A percentile compares a stretch with the other conserved stretches of the same genome.
These are phyloP conservation scores for Boletus semigastroideus DNA, from an alignment of 1,284 basidiomycete genomes.

Conservation along the genomic window DNA sequence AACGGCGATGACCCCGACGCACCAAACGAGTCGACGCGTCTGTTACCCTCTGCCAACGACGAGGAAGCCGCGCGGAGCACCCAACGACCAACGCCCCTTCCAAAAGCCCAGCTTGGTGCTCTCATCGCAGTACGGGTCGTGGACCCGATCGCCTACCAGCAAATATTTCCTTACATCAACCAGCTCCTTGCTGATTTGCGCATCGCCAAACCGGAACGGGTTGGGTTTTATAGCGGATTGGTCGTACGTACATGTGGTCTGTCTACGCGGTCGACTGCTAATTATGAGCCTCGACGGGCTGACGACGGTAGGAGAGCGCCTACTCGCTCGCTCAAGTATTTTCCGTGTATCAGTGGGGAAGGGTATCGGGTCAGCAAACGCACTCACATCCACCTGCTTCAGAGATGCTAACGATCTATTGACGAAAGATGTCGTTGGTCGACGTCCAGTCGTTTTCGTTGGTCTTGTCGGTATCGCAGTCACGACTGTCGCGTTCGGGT, in stretches of 20 bases:
- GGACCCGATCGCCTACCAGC: conserved; percentile 60
- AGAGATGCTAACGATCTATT: not conserved
- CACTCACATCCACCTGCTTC: not conserved
- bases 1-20: not conserved
- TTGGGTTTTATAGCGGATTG: conserved; percentile 64
- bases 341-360: conserved; percentile 63
- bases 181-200: conserved; percentile 46
- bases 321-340: conserved; percentile 61
- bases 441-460: conserved; percentile 56
- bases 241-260: conserved; percentile 39
- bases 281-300: not conserved
- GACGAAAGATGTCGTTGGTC: conserved; percentile 47
- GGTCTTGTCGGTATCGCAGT: conserved; percentile 56
- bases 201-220: conserved; percentile 53
- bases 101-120: conserved; percentile 17
- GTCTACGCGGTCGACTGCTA: not conserved
- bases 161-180: conserved; percentile 60
- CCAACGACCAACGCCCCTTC: conserved; percentile 15
- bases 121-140: conserved; percentile 44
- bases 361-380: conserved; percentile 45
- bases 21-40: conserved; percentile 11
- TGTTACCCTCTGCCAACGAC: conserved; percentile 5
- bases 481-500: conserved; percentile 50
- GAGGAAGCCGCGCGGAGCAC: conserved; percentile 1
- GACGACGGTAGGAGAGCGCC: conserved; percentile 49